phyloP scores from a whole-genome alignment of 2,329 filamentous ascomycete species.

The Aspergillus sergii region DNA sequence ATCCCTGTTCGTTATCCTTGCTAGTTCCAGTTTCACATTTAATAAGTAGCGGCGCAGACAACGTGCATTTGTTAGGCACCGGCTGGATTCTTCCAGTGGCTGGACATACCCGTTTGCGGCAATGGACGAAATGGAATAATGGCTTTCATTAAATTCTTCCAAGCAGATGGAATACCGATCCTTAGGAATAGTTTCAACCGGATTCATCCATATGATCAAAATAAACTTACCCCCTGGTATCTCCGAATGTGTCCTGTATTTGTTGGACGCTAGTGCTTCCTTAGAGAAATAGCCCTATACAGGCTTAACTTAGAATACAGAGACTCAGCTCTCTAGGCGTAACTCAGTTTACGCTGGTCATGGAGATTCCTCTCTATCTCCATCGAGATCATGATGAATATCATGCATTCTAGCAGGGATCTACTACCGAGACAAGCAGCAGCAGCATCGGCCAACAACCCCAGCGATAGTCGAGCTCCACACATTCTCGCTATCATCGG shows the following conservation, averaged over 20 bases:
- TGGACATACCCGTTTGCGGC: neutral
- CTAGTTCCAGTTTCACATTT: neutral
- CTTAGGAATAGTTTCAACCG: neutral
- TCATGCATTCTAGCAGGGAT: neutral
- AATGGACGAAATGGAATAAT: neutral
- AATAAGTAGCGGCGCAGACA: neutral
- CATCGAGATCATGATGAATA: neutral
- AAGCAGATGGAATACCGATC: neutral
- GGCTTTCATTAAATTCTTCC: neutral
- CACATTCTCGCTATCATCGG: constrained; percentile 45
- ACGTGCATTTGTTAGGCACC: neutral
- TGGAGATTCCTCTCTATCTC: neutral
- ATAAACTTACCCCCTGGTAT: no score
- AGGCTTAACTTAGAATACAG: neutral
- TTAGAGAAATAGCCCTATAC: neutral
- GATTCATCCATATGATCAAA: neutral
- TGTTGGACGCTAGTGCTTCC: neutral
- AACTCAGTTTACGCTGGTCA: neutral
- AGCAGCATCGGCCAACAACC: neutral
- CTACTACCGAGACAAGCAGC: neutral
- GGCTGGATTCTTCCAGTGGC: neutral
- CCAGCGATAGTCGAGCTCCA: constrained; percentile 11
- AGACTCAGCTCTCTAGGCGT: neutral
- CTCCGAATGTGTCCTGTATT: no score
- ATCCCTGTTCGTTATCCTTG: neutral